phyloP scores from a whole-genome alignment of 257 asterid species.

The Forsythia viridissima region DNA sequence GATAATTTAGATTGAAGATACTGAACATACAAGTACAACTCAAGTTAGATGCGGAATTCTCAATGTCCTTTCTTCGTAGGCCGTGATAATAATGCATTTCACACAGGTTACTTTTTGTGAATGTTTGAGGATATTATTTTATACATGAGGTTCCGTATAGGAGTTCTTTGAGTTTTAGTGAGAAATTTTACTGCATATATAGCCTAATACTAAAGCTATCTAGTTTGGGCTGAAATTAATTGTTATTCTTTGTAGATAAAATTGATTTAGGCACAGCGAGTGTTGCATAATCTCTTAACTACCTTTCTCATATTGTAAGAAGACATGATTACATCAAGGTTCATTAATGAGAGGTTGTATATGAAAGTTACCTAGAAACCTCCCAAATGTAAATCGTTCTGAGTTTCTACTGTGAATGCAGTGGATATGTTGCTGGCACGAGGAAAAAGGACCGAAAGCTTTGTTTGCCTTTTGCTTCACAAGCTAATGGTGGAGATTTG shows the following conservation, averaged over 20 bases:
- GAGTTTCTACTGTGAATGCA: conserved; percentile 39
- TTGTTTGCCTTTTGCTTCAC: conserved; percentile 47
- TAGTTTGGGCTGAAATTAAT: not conserved
- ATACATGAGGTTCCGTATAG: not conserved
- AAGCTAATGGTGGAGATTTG: conserved; percentile 20
- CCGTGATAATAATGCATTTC: not conserved
- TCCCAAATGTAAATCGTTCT: not conserved
- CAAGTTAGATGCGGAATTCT: not conserved
- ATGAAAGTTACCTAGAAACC: not conserved
- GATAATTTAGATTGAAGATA: not conserved
- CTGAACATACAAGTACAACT: not conserved
- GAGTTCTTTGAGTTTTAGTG: not conserved
- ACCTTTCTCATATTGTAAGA: not conserved
- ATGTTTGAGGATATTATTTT: not conserved
- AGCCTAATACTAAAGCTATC: not conserved
- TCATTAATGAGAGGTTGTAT: not conserved
- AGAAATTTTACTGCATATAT: not conserved
- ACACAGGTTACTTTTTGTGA: not conserved
- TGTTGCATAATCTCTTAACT: not conserved
- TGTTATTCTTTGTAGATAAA: not conserved
- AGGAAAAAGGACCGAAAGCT: conserved; percentile 43
- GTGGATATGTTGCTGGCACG: conserved; percentile 65
- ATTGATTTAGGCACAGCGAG: not conserved
- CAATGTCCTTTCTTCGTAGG: not conserved
- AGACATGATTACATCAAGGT: not conserved